Evolutionary conservation across 225 moss, liverwort and hornwort genomes (phyloP), one percentile per base, ranked within the genome.

Genomic region (Anthoceros angustus): DNA sequence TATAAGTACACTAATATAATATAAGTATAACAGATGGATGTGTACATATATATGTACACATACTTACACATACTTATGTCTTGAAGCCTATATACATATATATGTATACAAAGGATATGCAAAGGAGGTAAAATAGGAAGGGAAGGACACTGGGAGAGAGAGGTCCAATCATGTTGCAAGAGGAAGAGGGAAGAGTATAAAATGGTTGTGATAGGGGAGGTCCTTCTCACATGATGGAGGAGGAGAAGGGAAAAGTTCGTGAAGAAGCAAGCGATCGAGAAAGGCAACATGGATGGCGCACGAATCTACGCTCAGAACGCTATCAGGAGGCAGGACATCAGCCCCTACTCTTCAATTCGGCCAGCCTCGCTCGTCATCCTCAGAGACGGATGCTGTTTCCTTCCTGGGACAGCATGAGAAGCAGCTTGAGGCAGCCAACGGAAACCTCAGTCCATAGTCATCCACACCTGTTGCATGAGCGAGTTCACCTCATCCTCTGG

Each of bases 211-310:
- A n/a, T n/a, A n/a, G n/a, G n/a, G n/a, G n/a, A n/a, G n/a, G n/a
- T n/a, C n/a, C n/a, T n/a, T n/a, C n/a, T n/a, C n/a, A n/a, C n/a
- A n/a, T n/a, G n/a, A n/a, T n/a, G n/a, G n/a, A 55, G 55, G 55
- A 55, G 55, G 55, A 55, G 23, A 55, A 55, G 55, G 23, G 55
- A 55, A 23, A 55, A 55, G 55, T 11, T 55, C 5, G 55, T 55
- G 55, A 55, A 55, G 55, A 55, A 55, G 23, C n/a, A n/a, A n/a
- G 55, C 55, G n/a, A 55, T 55, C 23, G 55, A 55, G 23, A 55
- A 55, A 23, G 55, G 55, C n/a, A 55, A 55, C 55, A 55, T 55
- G 55, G 55, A 55, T n/a, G 55, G 55, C 23, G 55, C 55, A 18
- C 55, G 55, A 7, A 55, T 55, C 18, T 55, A 55, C 23, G 55